Evolutionary conservation across 768 basidiomycete species (phyloP).

Genomic region (Boletus pseudo-olivaceus): DNA sequence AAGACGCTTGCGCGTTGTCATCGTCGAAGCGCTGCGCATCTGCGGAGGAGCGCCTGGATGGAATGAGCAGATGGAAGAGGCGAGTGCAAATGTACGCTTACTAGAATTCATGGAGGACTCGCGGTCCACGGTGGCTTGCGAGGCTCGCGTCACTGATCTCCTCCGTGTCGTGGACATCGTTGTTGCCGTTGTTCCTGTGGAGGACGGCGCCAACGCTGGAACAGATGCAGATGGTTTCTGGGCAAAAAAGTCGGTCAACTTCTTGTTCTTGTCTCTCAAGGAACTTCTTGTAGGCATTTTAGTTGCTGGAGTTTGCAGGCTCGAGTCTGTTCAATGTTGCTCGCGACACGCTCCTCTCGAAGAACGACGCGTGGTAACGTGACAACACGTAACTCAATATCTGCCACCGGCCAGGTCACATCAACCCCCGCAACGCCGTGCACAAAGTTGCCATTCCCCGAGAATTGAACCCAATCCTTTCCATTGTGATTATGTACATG

Average conservation of each 20-base stretch:
- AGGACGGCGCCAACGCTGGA: slow-evolving; percentile 9
- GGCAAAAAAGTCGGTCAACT: slow-evolving; percentile 47
- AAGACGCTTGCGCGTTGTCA: slow-evolving; percentile 24
- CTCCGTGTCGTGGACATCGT: slow-evolving; percentile 9
- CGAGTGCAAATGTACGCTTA: slow-evolving; percentile 5
- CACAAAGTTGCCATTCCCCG: not conserved
- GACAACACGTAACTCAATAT: slow-evolving; percentile 9
- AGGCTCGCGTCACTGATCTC: slow-evolving; percentile 6
- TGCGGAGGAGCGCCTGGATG: slow-evolving; percentile 12
- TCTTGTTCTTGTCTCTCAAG: slow-evolving; percentile 19
- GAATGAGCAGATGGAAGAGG: not conserved
- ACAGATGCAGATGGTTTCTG: slow-evolving; percentile 26
- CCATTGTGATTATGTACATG: not conserved
- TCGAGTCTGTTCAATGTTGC: not conserved
- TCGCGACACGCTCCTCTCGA: slow-evolving; percentile 6
- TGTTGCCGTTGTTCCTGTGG: not conserved
- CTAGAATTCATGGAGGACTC: slow-evolving; percentile 11
- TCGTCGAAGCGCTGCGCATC: slow-evolving; percentile 10
- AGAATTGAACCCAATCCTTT: not conserved
- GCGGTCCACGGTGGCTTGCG: not conserved
- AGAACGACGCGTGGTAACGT: slow-evolving; percentile 12
- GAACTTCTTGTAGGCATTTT: slow-evolving; percentile 21
- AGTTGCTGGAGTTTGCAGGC: not conserved
- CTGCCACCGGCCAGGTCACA: too few relatives aligned
- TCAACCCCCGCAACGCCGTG: not conserved